Base-by-base conservation (phyloP, 2,329 filamentous ascomycete genomes). In the Paracoccidioides brasiliensis region DNA sequence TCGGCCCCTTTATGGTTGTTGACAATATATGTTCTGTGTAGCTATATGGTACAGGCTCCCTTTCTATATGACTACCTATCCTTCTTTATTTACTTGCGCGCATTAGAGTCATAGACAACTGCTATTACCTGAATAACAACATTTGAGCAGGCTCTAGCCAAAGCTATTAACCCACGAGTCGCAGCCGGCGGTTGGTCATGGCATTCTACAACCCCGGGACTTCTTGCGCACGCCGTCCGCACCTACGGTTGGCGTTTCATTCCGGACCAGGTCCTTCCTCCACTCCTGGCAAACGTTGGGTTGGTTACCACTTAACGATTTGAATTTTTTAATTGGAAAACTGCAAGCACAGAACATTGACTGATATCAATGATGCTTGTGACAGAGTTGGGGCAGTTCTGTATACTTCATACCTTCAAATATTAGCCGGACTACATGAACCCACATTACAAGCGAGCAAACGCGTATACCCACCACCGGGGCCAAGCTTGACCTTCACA, bases 221-320 rank as follows among this genome's bases (percentile, higher is more conserved):
- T 85, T 30, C 72, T 84, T 40, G 73, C 76, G n/a, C 78, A 82
- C 67, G 81, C 81, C 7, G 72, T 84, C 45, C 74, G 74, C 57
- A 76, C 74, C n/a, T 75, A 85, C 63, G 81, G 81, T 46, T 84
- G 81, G 81, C 70, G 69, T 14, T 83, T 84, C 64, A 76, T 85
- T 49, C 82, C 81, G 1, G 81, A 83, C 62, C 80, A 84, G 65
- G 75, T 85, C 9, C 69, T 84, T 42, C 82, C 82, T 53, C 82
- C 82, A 35, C 65, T 85, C 49, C 68, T 84, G 52, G 82, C 81
- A 28, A 85, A 85, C 63, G 78, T 81, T 28, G 76, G 74, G 76
- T 79, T 67, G 59, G 70, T 61, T 41, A 42, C 43, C 12, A 42
- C 28, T 38, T 48, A 8, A 32, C n/a, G 7, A 14, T 10, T 28